Conservation (phyloP, 1,284 basidiomycete genomes). For the Kwoniella shivajii region DNA sequence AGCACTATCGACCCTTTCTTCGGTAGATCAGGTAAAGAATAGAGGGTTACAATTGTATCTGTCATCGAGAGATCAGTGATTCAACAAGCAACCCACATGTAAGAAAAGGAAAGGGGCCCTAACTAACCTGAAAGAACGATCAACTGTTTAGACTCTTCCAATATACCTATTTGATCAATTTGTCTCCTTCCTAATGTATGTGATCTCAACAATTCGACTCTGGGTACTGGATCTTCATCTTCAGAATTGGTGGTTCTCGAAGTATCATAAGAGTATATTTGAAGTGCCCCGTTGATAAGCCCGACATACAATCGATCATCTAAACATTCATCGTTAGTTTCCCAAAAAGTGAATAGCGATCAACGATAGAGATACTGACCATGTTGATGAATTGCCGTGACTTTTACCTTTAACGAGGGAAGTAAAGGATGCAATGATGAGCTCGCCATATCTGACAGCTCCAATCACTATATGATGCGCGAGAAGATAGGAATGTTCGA, state of each 20-base stretch:
- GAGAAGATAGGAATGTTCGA: too few relatives aligned
- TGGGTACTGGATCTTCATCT: slow-evolving; percentile 30
- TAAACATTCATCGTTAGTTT: slow-evolving; percentile 40
- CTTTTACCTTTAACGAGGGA: slow-evolving; percentile 30
- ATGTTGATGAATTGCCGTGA: slow-evolving; percentile 47
- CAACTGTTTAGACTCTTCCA: slow-evolving; percentile 79
- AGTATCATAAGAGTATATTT: slow-evolving; percentile 45
- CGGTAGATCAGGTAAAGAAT: slow-evolving; percentile 65
- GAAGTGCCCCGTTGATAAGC: slow-evolving; percentile 68
- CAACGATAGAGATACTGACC: slow-evolving; percentile 23
- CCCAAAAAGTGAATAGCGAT: not conserved
- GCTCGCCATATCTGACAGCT: slow-evolving; percentile 22
- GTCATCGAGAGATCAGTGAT: not conserved
- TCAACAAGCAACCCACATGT: not conserved
- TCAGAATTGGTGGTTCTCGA: slow-evolving; percentile 26
- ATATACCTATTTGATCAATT: slow-evolving; percentile 82
- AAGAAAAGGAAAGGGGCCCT: not conserved
- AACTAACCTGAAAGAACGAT: slow-evolving; percentile 75
- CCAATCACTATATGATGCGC: not conserved
- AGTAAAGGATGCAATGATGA: slow-evolving; percentile 39
- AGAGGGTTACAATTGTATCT: slow-evolving; percentile 52
- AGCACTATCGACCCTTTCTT: slow-evolving; percentile 68
- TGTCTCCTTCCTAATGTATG: slow-evolving; percentile 70
- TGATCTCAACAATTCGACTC: slow-evolving; percentile 63
- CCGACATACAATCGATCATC: slow-evolving; percentile 77